Percentiles rank a stretch among this genome's conserved stretches.
Conservation (phyloP, 1,284 basidiomycete genomes). For the Nidula niveotomentosa region DNA sequence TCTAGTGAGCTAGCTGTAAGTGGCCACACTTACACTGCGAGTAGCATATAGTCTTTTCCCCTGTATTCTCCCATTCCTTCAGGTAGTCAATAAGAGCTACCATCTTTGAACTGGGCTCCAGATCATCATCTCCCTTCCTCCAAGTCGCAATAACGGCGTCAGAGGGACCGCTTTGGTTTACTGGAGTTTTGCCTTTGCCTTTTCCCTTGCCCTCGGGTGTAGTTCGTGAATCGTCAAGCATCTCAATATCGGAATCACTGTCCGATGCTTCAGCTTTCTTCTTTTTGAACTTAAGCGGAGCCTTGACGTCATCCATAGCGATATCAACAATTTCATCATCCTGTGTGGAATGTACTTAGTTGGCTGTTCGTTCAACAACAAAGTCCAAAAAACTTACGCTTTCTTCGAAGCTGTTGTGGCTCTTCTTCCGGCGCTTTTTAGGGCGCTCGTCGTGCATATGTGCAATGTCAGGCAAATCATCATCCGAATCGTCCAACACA, state of each 20-base stretch:
- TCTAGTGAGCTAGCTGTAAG: not conserved
- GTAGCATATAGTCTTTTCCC: conserved; percentile 70
- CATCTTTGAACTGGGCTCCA: conserved; percentile 73
- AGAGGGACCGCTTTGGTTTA: conserved; percentile 26
- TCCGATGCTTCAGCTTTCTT: conserved; percentile 9
- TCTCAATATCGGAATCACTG: conserved; percentile 24
- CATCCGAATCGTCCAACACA: conserved; percentile 36
- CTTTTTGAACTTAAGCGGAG: conserved; percentile 11
- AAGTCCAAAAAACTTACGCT: not conserved
- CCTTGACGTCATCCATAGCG: conserved; percentile 21
- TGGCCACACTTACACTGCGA: conserved; percentile 55
- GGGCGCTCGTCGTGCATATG: conserved; percentile 22
- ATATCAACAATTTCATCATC: conserved; percentile 18
- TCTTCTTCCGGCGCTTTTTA: conserved; percentile 15
- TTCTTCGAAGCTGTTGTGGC: not conserved
- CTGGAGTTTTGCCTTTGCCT: conserved; percentile 3
- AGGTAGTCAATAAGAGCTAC: conserved; percentile 49
- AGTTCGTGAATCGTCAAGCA: conserved; percentile 6
- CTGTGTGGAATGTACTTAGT: not conserved
- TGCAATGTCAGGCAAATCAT: conserved; percentile 50
- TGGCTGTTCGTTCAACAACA: not conserved
- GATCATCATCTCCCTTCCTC: conserved; percentile 52
- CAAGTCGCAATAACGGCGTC: conserved; percentile 47
- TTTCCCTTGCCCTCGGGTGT: conserved; percentile 9
- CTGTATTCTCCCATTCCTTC: conserved; percentile 57